Evolutionary conservation across 2,329 filamentous ascomycete genomes (phyloP), one percentile per base, ranked within the genome.

Genomic region (Fusarium sacchari): DNA sequence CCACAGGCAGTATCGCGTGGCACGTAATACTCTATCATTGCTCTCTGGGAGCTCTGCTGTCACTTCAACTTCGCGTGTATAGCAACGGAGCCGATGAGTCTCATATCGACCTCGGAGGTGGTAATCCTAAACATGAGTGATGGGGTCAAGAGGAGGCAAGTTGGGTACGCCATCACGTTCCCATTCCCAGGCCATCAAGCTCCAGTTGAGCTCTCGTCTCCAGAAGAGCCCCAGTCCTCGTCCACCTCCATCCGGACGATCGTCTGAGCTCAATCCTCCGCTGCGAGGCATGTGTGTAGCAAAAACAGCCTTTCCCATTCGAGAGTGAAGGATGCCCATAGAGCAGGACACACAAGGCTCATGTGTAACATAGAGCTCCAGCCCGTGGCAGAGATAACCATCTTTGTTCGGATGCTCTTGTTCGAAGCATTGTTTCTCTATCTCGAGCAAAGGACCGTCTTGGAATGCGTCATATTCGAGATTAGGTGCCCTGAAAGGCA

Each of bases 311-410:
- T 93, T 91, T 49, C 94, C 92, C 87, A 99, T 97, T 57, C 96
- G 90, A 14, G 96, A 98, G 80, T 98, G 95, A 28, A 98, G 87
- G 76, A 98, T 93, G 3, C 94, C 96, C 96, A 98, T 98, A 40
- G 93, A 94, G 83, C 96, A 99, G 89, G 97, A 97, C 68, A 97
- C 89, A 80, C 96, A 99, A 10, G 96, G 96, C 83, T 99, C 96
- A 79, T 98, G 95, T 5, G 95, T 97, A 69, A 97, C 87, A 83
- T 98, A 98, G 64, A 99, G 89, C 82, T 98, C 96, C 36, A 99
- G 88, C 61, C 94, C 94, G 75, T 97, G 94, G 83, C 96, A 98
- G 26, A 99, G 90, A 81, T 99, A 99, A 60, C 96, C 96, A 75
- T 94, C 93, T 37, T 89, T 88, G 73, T 87, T 89, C 44, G 88